phyloP scores from a whole-genome alignment of 345 rosid species.

The Pseudoturritis turrita region DNA sequence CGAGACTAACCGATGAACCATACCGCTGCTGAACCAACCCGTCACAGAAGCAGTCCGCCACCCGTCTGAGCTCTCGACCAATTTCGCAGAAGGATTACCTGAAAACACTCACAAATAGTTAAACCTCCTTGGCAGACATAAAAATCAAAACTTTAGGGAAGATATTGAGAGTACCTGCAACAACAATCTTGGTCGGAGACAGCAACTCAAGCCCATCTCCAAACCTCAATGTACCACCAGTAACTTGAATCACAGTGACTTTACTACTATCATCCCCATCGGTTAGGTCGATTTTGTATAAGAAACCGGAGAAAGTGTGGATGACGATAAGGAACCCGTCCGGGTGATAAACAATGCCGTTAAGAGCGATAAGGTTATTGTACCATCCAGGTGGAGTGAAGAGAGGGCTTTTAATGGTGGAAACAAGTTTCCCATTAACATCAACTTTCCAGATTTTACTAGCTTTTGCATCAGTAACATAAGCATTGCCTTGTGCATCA shows the following conservation, averaged over 20 bases:
- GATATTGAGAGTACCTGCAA: slow-evolving; percentile 38
- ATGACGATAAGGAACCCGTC: slow-evolving; percentile 71
- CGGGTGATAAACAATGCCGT: slow-evolving; percentile 84
- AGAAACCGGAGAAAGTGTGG: slow-evolving; percentile 61
- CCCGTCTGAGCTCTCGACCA: slow-evolving; percentile 77
- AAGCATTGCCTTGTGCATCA: slow-evolving; percentile 68
- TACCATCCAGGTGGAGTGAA: slow-evolving; percentile 69
- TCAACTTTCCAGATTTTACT: slow-evolving; percentile 78
- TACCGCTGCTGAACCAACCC: slow-evolving; percentile 57
- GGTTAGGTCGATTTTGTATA: slow-evolving; percentile 53
- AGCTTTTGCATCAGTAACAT: slow-evolving; percentile 61
- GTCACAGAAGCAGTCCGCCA: slow-evolving; percentile 75
- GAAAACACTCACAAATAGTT: not conserved
- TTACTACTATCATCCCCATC: slow-evolving; percentile 26
- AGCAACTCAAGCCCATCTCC: slow-evolving; percentile 78
- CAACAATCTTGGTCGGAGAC: slow-evolving; percentile 68
- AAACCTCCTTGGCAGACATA: not conserved
- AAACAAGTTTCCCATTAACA: slow-evolving; percentile 49
- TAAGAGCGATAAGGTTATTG: slow-evolving; percentile 55
- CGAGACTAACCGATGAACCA: slow-evolving; percentile 63
- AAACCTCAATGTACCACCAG: slow-evolving; percentile 50
- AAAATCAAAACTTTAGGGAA: not conserved
- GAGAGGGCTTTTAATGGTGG: slow-evolving; percentile 50
- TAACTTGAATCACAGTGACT: slow-evolving; percentile 46
- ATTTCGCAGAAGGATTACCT: slow-evolving; percentile 62